phyloP scores from a whole-genome alignment of 164 flowering plant genomes.

The grape (Vitis vinifera) region DNA sequence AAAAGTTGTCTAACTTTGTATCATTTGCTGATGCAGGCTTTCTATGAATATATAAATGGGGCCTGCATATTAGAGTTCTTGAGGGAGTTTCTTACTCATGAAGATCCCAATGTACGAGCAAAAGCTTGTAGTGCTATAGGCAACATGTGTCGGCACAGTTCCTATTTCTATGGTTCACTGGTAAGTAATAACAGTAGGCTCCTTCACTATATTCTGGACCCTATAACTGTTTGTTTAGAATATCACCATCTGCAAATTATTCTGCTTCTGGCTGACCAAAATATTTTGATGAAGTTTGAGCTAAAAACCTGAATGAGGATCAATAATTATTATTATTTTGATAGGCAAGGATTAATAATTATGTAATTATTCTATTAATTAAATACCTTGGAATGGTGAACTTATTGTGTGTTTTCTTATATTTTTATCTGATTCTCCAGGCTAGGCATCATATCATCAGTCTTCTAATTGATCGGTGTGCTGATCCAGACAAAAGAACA shows the following conservation, averaged over 20 bases:
- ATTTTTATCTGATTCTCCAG: slow-evolving; percentile 32
- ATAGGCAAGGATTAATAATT: too few relatives aligned
- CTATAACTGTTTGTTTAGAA: background rate
- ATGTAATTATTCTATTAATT: too few relatives aligned
- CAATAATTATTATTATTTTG: too few relatives aligned
- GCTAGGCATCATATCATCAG: slow-evolving; percentile 60
- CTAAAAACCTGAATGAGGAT: too few relatives aligned
- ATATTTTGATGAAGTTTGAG: background rate
- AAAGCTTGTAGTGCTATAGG: slow-evolving; percentile 97
- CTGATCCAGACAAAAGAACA: slow-evolving; percentile 89
- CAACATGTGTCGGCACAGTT: slow-evolving; percentile 95
- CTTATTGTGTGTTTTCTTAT: slow-evolving; percentile 2
- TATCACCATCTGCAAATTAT: background rate
- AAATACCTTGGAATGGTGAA: background rate
- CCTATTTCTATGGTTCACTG: slow-evolving; percentile 67
- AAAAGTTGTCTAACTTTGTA: slow-evolving; percentile 5
- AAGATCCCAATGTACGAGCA: slow-evolving; percentile 86
- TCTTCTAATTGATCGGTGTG: slow-evolving; percentile 81
- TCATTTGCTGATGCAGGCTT: slow-evolving; percentile 47
- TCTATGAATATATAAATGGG: slow-evolving; percentile 68
- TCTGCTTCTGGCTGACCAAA: background rate
- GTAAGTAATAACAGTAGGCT: slow-evolving; percentile 37
- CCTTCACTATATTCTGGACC: background rate
- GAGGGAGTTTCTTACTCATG: slow-evolving; percentile 67
- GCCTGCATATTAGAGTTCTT: slow-evolving; percentile 63